A percentile compares a stretch with the other conserved stretches of the same genome.
phyloP scores from a whole-genome alignment of 345 rosid species.

The Gossypium raimondii region DNA sequence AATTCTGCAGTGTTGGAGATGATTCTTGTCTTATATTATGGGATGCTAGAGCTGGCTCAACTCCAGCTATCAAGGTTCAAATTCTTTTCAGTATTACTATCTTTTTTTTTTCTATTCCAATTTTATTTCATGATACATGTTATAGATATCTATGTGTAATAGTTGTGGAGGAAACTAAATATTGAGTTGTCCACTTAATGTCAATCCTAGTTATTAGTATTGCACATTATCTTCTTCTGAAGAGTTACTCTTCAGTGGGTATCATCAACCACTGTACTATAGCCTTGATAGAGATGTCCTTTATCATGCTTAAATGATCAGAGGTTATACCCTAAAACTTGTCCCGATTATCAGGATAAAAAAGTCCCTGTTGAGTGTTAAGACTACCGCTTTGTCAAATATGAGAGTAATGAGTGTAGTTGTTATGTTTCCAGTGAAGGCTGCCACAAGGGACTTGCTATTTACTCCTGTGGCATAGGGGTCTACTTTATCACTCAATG shows the following conservation, averaged over 20 bases:
- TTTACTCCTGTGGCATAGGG: background rate
- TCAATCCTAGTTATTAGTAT: background rate
- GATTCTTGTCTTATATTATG: conserved; percentile 69
- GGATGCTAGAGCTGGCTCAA: conserved; percentile 57
- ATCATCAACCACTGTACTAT: background rate
- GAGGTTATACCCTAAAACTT: background rate
- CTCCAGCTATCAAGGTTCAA: conserved; percentile 54
- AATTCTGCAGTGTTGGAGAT: conserved; percentile 73
- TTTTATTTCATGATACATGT: background rate
- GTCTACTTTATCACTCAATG: background rate
- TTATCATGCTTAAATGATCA: background rate
- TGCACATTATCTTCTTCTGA: background rate
- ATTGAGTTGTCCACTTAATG: background rate
- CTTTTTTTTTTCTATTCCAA: background rate
- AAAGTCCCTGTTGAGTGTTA: background rate
- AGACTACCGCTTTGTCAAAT: background rate
- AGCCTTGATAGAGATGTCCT: conserved; percentile 1
- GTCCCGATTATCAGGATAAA: background rate
- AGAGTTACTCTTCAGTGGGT: background rate
- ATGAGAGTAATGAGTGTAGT: background rate
- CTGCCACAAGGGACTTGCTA: background rate
- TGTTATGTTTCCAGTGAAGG: background rate
- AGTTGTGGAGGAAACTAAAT: background rate
- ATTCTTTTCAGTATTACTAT: conserved; percentile 2
- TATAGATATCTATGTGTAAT: background rate